Percentiles rank a stretch among this genome's conserved stretches.
These are phyloP conservation scores for Penicillium fuscoglaucum DNA, from an alignment of 2,329 filamentous ascomycete genomes.

Conservation along the genomic window DNA sequence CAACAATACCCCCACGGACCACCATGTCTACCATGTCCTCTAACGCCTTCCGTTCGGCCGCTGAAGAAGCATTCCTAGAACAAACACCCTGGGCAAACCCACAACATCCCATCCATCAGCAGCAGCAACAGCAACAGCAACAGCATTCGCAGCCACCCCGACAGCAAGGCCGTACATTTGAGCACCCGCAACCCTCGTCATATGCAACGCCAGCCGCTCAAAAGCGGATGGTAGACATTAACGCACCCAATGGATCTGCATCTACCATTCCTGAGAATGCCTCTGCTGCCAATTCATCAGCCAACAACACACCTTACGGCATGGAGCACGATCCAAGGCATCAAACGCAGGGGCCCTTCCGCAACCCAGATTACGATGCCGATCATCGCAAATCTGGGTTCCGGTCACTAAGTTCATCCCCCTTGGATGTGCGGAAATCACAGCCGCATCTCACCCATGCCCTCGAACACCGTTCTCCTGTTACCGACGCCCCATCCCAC, in stretches of 20 bases:
- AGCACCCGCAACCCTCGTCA: slow-evolving; percentile 36
- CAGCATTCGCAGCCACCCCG: slow-evolving; percentile 44
- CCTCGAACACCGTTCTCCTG: slow-evolving; percentile 31
- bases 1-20: slow-evolving; percentile 30
- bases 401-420: slow-evolving; percentile 41
- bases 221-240: slow-evolving; percentile 45
- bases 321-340: slow-evolving; percentile 36
- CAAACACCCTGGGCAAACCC: slow-evolving; percentile 92
- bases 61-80: slow-evolving; percentile 83
- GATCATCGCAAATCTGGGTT: slow-evolving; percentile 37
- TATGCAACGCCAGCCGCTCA: slow-evolving; percentile 48
- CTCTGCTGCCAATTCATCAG: slow-evolving; percentile 45
- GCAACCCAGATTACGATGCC: slow-evolving; percentile 36
- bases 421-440: slow-evolving; percentile 42
- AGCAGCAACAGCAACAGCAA: slow-evolving; percentile 52
- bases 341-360: slow-evolving; percentile 26
- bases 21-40: slow-evolving; percentile 37
- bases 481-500: slow-evolving; percentile 20
- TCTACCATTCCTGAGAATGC: slow-evolving; percentile 49
- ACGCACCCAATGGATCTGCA: slow-evolving; percentile 47
- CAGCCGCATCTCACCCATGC: slow-evolving; percentile 30
- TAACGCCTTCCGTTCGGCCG: slow-evolving; percentile 50
- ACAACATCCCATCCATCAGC: slow-evolving; percentile 69
- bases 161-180: slow-evolving; percentile 34
- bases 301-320: slow-evolving; percentile 47